Base-by-base conservation (phyloP, 2,329 filamentous ascomycete species). In the Scytalidium lignicola region DNA sequence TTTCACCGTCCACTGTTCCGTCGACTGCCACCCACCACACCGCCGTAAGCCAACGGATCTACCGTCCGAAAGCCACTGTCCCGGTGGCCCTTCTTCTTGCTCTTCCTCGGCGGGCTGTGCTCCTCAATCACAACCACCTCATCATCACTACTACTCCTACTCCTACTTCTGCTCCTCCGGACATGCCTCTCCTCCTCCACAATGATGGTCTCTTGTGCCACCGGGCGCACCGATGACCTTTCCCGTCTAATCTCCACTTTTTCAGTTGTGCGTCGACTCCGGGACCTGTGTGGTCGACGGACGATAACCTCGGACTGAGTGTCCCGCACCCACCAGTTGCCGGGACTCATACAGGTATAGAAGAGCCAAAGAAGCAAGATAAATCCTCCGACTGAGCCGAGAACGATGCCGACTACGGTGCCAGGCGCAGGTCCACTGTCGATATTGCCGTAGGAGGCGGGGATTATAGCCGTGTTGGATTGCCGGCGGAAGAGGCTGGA, bases 321-420 rank as follows among this genome's bases (percentile, higher is more conserved):
- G 8, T 37, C 32, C 32, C 32, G 6, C 6, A 13, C 15, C 32
- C 32, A 37, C 4, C 42, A 20, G 21, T 19, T 43, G 9, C 56
- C 52, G 21, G 56, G 52, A 41, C 47, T 61, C 46, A 57, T 21
- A 51, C 59, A 63, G 3, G 58, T 63, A 59, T 68, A 76, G 20
- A 79, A 60, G 3, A 80, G 67, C 72, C 74, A 79, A 28, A 76
- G 64, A 23, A 80, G 53, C 5, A 80, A 64, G 20, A 80, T 63
- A 63, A 79, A 78, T 43, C 74, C 77, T 6, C 66, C 70, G 19
- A 80, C 72, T 49, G 70, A 73, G 53, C 77, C 77, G 21, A 80
- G 67, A 5, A 78, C 75, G 50, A 85, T 83, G 48, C 82, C 82
- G 9, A 74, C 79, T 1, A 85, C 74, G 37, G 74, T 74, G 47